Base-by-base conservation (phyloP, 108 stramenopile species). In the Nitzschia palea region DNA sequence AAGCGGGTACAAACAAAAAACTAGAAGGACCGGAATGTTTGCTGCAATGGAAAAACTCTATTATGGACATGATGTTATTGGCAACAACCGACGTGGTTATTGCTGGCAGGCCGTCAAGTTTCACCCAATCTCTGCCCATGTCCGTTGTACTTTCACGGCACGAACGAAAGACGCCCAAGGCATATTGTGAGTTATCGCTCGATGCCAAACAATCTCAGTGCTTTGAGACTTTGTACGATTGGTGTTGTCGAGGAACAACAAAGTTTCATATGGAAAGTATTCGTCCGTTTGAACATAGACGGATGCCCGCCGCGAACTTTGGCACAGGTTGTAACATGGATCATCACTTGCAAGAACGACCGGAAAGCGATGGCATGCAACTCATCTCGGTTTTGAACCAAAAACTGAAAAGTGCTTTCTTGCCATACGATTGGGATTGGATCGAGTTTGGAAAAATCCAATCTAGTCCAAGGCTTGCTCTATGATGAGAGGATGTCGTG, bases 11-110 rank as follows among this genome's bases (percentile, higher is more conserved):
- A 31, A 40, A 60, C 2, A 5, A 17, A 2, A 29, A 55, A 22
- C 20, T 10, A 25, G 28, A 40, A 25, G 22, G 26, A 4, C 44
- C 44, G 8, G 33, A 52, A 2, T 80, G 79, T 45, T 35, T 65
- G 33, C 23, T 61, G 9, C 56, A 57, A 29, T 75, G 73, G 80
- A 18, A 33, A 35, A 0, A 42, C 32, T 53, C 62, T 20, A 36
- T 76, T 33, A 65, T 76, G 43, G 85, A 86, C 63, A 74, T 78
- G 65, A 67, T 80, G 53, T 6, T 83, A 10, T 52, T 86, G 44
- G 70, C 72, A 15, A 36, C 72, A 23, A 43, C 85, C 1, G 70
- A 86, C 69, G 73, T 83, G 25, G 56, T 86, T 6, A 44, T 86
- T 48, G 81, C 85, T 2, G 80, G 62, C 5, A 40, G 65, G 29